Evolutionary conservation across 257 asterid genomes (phyloP).

Genomic region (Plantago elongata): DNA sequence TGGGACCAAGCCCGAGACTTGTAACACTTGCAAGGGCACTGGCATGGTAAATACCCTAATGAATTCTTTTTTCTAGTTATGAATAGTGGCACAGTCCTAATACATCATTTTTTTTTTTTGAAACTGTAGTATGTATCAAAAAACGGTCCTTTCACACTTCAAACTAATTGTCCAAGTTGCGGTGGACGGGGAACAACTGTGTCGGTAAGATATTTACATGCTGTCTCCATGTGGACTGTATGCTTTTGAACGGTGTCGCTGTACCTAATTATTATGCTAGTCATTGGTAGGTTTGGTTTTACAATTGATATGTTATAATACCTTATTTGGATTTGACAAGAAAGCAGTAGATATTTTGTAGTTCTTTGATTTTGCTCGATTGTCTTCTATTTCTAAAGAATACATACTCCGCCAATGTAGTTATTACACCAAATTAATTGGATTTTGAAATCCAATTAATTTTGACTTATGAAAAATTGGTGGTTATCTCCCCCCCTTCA

Average conservation of each 20-base stretch:
- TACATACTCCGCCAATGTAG: too few species aligned
- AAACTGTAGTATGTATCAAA: slow-evolving; percentile 48
- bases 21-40: slow-evolving; percentile 85
- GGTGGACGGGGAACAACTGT: slow-evolving; percentile 77
- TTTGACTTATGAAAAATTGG: too few species aligned
- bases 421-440: too few species aligned
- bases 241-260: neutral
- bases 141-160: slow-evolving; percentile 50
- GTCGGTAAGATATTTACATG: slow-evolving; percentile 46
- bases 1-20: slow-evolving; percentile 91
- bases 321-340: neutral
- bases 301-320: neutral
- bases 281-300: neutral
- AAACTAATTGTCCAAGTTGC: slow-evolving; percentile 63
- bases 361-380: neutral
- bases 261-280: neutral
- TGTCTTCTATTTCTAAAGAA: too few species aligned
- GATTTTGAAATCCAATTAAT: too few species aligned
- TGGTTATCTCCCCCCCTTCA: too few species aligned
- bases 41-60: slow-evolving; percentile 58
- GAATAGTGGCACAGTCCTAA: slow-evolving; percentile 1
- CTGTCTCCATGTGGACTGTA: neutral
- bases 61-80: slow-evolving; percentile 1
- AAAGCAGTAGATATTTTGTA: neutral
- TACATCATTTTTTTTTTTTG: slow-evolving; percentile 14